Conservation (phyloP, 2,329 filamentous ascomycete genomes). For the Sclerotiophoma versabilis region DNA sequence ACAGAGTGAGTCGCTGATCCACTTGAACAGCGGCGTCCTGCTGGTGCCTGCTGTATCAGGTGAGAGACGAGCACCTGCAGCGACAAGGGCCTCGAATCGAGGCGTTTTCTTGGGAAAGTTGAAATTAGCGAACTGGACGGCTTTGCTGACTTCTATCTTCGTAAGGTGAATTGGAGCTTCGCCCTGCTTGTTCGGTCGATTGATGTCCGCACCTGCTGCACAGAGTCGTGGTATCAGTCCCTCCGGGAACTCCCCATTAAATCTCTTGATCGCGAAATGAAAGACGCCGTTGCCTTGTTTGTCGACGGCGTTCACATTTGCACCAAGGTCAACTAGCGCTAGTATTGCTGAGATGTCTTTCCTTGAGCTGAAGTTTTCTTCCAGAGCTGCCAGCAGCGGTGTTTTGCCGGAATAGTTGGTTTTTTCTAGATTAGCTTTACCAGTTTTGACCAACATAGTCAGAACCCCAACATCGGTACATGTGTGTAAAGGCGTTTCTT, state of each 20-base stretch:
- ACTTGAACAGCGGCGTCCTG: neutral
- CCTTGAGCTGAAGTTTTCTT: no score
- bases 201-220: neutral
- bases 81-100: neutral
- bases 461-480: neutral
- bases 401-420: neutral
- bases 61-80: neutral
- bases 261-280: neutral
- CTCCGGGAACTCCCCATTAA: neutral
- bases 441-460: neutral
- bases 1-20: neutral
- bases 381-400: neutral
- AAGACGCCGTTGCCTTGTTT: neutral
- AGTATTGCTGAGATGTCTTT: neutral
- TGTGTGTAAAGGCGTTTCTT: neutral
- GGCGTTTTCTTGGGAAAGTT: neutral
- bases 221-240: neutral
- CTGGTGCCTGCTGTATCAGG: neutral
- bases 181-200: neutral
- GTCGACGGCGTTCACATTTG: neutral
- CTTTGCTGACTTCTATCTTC: neutral
- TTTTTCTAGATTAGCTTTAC: neutral
- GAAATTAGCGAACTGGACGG: neutral
- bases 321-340: neutral
- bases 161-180: neutral